Evolutionary conservation across 495 filamentous ascomycete genomes (phyloP).

Genomic region (Penicillium subrubescens): DNA sequence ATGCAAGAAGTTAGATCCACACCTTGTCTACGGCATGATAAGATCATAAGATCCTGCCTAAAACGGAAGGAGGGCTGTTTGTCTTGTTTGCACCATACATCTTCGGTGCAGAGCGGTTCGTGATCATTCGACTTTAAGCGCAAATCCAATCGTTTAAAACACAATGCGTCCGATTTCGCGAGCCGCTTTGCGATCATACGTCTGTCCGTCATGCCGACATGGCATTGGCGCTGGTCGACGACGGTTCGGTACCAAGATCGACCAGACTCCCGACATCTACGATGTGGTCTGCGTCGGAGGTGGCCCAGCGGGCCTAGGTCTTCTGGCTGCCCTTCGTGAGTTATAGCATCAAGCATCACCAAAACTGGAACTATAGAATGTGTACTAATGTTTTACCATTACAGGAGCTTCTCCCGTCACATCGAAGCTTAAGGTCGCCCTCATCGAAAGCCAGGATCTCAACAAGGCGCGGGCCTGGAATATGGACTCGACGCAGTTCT

Average conservation of each 20-base stretch:
- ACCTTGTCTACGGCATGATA: background rate
- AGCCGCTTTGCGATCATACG: slow-evolving; percentile 39
- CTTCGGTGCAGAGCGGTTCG: slow-evolving; percentile 8
- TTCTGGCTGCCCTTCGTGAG: slow-evolving; percentile 84
- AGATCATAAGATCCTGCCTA: background rate
- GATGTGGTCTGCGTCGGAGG: slow-evolving; percentile 96
- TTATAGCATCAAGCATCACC: slow-evolving; percentile 3
- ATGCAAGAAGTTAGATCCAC: too few species aligned
- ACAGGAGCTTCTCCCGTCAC: slow-evolving; percentile 70
- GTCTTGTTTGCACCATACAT: slow-evolving; percentile 26
- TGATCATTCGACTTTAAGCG: slow-evolving; percentile 19
- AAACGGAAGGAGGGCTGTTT: slow-evolving; percentile 20
- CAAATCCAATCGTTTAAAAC: slow-evolving; percentile 13
- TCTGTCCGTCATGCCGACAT: slow-evolving; percentile 46
- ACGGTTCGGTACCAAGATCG: slow-evolving; percentile 30
- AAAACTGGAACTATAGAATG: background rate
- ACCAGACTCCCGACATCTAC: slow-evolving; percentile 60
- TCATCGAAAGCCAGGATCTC: slow-evolving; percentile 88
- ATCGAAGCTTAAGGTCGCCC: slow-evolving; percentile 75
- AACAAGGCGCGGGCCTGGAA: slow-evolving; percentile 62
- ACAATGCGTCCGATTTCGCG: slow-evolving; percentile 43
- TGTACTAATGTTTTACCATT: background rate
- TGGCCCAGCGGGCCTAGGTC: slow-evolving; percentile 90
- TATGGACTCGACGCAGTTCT: slow-evolving; percentile 69
- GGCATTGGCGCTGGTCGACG: slow-evolving; percentile 30